These are phyloP conservation scores for Vitis hybrid DNA, from an alignment of 177 flowering plant genomes.

Conservation along the genomic window DNA sequence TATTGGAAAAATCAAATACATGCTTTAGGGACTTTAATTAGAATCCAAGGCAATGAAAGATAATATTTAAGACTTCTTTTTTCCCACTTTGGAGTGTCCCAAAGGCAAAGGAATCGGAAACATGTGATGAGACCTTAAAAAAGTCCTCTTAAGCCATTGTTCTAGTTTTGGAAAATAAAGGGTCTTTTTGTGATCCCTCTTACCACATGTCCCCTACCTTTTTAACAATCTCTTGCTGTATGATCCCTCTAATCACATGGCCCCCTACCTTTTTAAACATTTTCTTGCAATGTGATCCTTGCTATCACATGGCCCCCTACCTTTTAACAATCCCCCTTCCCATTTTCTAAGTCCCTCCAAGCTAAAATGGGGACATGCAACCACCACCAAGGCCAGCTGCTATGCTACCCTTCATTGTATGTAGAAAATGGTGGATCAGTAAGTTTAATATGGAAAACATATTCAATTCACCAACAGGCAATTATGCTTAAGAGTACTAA, in stretches of 20 bases:
- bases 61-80: conserved; percentile 16
- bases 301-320: conserved; percentile 27
- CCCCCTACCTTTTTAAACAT: conserved; percentile 7
- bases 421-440: too few species aligned
- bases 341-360: neutral
- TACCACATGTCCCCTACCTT: conserved; percentile 9
- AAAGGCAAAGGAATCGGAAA: conserved; percentile 39
- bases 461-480: too few species aligned
- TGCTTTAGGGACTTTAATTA: conserved; percentile 28
- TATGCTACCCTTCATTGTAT: too few species aligned
- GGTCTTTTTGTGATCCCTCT: conserved; percentile 16
- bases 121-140: conserved; percentile 24
- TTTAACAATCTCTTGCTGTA: neutral
- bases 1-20: too few species aligned
- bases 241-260: conserved; percentile 35
- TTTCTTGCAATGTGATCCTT: neutral
- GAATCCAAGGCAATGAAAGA: conserved; percentile 50
- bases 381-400: neutral
- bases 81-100: conserved; percentile 30
- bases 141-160: conserved; percentile 13
- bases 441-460: too few species aligned
- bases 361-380: neutral
- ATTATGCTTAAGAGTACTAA: too few species aligned
- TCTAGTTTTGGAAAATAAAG: conserved; percentile 33
- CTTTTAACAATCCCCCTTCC: neutral